A percentile compares a stretch with the other conserved stretches of the same genome.
These are phyloP conservation scores for Arthrobotrys megalospora DNA, from an alignment of 2,329 filamentous ascomycete genomes.

Conservation along the genomic window DNA sequence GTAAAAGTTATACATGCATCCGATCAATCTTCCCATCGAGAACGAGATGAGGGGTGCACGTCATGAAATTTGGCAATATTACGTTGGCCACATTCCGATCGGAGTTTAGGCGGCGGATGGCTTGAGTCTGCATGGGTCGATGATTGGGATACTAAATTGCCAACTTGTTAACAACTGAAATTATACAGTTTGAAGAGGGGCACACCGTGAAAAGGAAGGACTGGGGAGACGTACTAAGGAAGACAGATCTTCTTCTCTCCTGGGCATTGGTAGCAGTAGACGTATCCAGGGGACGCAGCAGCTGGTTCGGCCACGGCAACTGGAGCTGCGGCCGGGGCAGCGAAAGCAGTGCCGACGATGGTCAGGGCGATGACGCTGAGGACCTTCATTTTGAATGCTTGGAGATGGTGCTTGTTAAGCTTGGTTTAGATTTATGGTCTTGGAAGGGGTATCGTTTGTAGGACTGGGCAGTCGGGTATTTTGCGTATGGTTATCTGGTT, in stretches of 20 bases:
- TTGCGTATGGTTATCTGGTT: not conserved
- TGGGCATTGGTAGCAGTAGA: conserved; percentile 38
- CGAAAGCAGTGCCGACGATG: conserved; percentile 16
- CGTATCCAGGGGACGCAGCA: conserved; percentile 11
- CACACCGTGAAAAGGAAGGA: not conserved
- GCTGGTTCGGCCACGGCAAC: conserved; percentile 36
- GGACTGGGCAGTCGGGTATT: no score
- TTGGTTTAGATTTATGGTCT: not conserved
- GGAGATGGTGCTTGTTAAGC: not conserved
- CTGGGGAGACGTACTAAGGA: conserved; percentile 27
- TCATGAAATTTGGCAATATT: not conserved
- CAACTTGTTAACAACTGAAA: not conserved
- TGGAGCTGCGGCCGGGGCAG: conserved; percentile 36
- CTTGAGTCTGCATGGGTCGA: conserved; percentile 32
- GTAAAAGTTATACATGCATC: no score
- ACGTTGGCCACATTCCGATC: not conserved
- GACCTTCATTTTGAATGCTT: conserved; percentile 31
- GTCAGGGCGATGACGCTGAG: conserved; percentile 30
- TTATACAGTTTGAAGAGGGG: not conserved
- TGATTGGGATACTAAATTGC: conserved; percentile 31
- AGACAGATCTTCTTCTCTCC: conserved; percentile 32
- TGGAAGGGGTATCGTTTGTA: not conserved
- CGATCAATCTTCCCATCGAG: no score
- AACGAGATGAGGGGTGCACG: no score
- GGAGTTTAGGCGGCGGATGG: not conserved